These are phyloP conservation scores for Macrocystidia cucumis DNA, from an alignment of 1,284 basidiomycete species.

Conservation along the genomic window DNA sequence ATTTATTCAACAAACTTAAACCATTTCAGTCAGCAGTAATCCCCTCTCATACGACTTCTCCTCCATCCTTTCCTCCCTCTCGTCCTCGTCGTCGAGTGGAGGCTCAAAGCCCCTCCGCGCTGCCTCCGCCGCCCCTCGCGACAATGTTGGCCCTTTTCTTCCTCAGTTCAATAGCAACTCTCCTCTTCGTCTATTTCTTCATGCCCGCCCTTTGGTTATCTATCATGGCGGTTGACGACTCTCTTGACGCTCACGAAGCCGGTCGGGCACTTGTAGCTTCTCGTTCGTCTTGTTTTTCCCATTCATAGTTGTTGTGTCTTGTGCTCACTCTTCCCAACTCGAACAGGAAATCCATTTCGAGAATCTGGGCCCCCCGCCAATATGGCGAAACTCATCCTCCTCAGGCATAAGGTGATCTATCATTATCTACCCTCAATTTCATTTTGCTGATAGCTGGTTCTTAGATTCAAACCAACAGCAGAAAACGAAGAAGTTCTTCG, in stretches of 20 bases:
- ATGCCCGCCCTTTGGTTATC: constrained; percentile 62
- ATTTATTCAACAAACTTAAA: no score
- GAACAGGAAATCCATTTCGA: constrained; percentile 64
- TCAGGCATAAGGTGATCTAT: constrained; percentile 61
- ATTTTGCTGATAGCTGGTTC: no score
- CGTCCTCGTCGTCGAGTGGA: no score
- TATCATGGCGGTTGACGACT: constrained; percentile 56
- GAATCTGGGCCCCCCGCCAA: constrained; percentile 71
- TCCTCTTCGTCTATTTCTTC: constrained; percentile 60
- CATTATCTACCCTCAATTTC: constrained; percentile 3
- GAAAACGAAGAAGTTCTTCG: constrained; percentile 48
- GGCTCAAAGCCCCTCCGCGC: constrained; percentile 14
- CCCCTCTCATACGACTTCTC: constrained; percentile 6
- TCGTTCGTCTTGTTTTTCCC: constrained; percentile 36
- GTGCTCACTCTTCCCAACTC: constrained; percentile 5
- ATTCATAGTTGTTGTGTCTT: no score
- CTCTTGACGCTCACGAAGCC: constrained; percentile 54
- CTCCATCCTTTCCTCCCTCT: no score
- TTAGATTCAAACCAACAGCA: constrained; percentile 61
- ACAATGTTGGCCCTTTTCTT: constrained; percentile 48
- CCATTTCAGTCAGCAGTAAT: no score
- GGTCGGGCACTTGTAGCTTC: constrained; percentile 57
- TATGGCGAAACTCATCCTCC: constrained; percentile 78
- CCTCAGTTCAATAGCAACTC: constrained; percentile 48
- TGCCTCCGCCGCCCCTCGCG: constrained; percentile 18